Evolutionary conservation across 208 protist genomes (phyloP), one percentile per base, ranked within the genome.

Genomic region (Borovskyia barvae): DNA sequence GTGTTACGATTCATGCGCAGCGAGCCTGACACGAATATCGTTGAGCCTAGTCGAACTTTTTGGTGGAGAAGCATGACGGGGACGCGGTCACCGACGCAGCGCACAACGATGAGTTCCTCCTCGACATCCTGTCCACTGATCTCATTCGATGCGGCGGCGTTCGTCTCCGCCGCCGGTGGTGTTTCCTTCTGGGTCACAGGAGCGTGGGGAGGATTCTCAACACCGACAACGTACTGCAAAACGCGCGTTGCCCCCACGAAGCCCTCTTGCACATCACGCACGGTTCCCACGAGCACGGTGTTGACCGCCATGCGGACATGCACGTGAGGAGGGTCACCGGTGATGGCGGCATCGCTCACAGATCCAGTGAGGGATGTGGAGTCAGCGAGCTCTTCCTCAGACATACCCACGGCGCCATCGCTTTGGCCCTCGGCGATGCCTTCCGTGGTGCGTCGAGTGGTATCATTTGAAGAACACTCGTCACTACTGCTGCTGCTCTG

Each of bases 91-190:
- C 78, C 79, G 46, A 84, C 59, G 60, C 80, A 90, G 3, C 83
- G 87, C 50, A 94, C 75, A 2, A 89, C 80, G 47, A 94, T 78
- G 24, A 88, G 60, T 56, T 94, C 87, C 50, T 77, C 79, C 19
- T 88, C 75, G 9, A 37, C 37, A 29, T 50, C 36, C 15, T 24
- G 24, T 11, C 25, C 37, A 20, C n/a, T 17, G 9, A 53, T 28
- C 33, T 40, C 52, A n/a, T n/a, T n/a, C n/a, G n/a, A n/a, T n/a
- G n/a, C n/a, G n/a, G n/a, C n/a, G n/a, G n/a, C n/a, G n/a, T 28
- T 25, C 20, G 12, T 20, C 29, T 9, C 36, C 14, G 26, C 35
- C 33, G 12, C 5, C 28, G 17, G 37, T 22, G 19, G 33, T 20
- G 19, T 47, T n/a, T n/a, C n/a, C n/a, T n/a, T n/a, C n/a, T n/a